phyloP scores from a whole-genome alignment of 805 yeast genomes.

The Nakazawaea populi region DNA sequence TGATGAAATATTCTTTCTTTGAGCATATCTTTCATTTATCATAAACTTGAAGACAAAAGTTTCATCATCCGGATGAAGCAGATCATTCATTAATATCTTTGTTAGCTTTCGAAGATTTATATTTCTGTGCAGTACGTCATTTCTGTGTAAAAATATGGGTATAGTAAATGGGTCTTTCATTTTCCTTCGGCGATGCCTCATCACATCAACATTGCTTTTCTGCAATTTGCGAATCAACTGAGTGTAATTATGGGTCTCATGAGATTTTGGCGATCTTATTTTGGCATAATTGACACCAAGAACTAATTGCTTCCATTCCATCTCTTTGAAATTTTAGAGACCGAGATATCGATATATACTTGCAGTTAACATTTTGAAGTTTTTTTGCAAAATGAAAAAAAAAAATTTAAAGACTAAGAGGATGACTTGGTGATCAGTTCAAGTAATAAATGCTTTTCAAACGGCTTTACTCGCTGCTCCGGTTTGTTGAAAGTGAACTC shows the following conservation, averaged over 20 bases:
- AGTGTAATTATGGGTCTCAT: not conserved
- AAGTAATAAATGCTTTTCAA: not conserved
- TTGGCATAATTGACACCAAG: slow-evolving; percentile 5
- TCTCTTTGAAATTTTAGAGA: not conserved
- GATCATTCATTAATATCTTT: slow-evolving; percentile 6
- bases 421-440: too few species aligned
- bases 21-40: slow-evolving; percentile 4
- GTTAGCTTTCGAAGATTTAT: slow-evolving; percentile 3
- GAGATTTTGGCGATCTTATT: slow-evolving; percentile 1
- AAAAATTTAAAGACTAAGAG: not conserved
- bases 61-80: not conserved
- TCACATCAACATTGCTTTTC: slow-evolving; percentile 3
- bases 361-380: not conserved
- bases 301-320: slow-evolving; percentile 1
- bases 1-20: not conserved
- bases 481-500: slow-evolving; percentile 2
- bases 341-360: not conserved
- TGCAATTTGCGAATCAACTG: not conserved
- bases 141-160: slow-evolving; percentile 8
- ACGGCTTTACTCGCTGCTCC: not conserved
- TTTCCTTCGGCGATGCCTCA: slow-evolving; percentile 3
- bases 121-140: slow-evolving; percentile 2
- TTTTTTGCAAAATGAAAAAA: not conserved
- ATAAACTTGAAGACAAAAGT: slow-evolving; percentile 1
- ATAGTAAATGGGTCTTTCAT: slow-evolving; percentile 1